A percentile compares a stretch with the other conserved stretches of the same genome.
These are phyloP conservation scores for Aspergillus sp. DNA, from an alignment of 2,329 filamentous ascomycete genomes.

Conservation along the genomic window DNA sequence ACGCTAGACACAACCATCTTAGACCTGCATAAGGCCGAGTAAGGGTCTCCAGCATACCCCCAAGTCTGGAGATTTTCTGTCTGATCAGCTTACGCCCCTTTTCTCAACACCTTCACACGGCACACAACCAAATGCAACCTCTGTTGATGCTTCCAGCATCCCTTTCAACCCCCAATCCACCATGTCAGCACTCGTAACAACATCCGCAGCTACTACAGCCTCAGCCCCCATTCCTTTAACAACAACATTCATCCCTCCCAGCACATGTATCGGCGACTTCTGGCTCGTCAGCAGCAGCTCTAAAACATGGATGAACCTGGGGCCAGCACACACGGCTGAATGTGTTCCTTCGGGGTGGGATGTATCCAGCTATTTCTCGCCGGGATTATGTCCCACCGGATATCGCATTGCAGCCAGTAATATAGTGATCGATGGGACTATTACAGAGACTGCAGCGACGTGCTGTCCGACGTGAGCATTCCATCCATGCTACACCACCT, in stretches of 20 bases:
- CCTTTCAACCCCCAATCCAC: background rate
- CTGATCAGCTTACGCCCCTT: background rate
- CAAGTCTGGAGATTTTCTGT: background rate
- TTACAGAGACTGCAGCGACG: background rate
- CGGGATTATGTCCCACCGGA: background rate
- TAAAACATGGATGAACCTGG: slow-evolving; percentile 5
- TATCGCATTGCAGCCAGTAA: background rate
- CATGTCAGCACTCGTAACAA: background rate
- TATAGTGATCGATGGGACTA: background rate
- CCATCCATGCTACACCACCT: background rate
- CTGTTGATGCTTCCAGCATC: background rate
- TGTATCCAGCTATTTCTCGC: background rate
- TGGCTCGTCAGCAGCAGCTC: slow-evolving; percentile 1
- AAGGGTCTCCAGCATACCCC: background rate
- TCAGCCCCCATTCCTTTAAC: background rate
- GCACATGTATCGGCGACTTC: background rate
- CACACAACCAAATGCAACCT: background rate
- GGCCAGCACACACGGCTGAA: background rate
- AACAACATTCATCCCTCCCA: background rate
- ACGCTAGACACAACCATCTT: background rate
- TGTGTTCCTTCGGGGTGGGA: background rate
- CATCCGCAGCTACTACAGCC: background rate
- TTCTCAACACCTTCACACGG: background rate
- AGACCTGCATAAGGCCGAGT: background rate
- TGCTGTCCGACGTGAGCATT: slow-evolving; percentile 1